Conservation (phyloP, 352 stramenopile species). For the Pythium myriotylum region DNA sequence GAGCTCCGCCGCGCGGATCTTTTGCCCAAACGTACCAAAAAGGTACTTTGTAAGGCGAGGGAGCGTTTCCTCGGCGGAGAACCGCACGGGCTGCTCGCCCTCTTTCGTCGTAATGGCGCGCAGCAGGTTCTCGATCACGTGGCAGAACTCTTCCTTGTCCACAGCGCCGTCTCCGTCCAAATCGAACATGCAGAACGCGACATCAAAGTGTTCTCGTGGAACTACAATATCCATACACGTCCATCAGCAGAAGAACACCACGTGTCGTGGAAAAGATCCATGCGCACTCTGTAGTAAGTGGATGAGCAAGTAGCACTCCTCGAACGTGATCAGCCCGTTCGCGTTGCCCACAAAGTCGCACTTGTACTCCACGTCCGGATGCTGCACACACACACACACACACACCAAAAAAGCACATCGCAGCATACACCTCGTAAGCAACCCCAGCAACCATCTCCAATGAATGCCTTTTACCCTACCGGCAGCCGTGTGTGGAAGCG, state of each 20-base stretch:
- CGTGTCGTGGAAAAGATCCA: not conserved
- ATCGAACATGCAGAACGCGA: slow-evolving; percentile 85
- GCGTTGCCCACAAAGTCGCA: slow-evolving; percentile 77
- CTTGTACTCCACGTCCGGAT: slow-evolving; percentile 53
- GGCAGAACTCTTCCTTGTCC: slow-evolving; percentile 72
- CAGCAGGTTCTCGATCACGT: slow-evolving; percentile 73
- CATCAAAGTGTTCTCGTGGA: slow-evolving; percentile 73
- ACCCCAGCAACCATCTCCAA: too few relatives aligned
- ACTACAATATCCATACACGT: too few relatives aligned
- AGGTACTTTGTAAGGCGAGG: slow-evolving; percentile 67
- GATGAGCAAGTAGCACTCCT: slow-evolving; percentile 81
- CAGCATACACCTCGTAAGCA: too few relatives aligned
- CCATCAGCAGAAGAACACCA: not conserved
- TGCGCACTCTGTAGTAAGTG: slow-evolving; percentile 73
- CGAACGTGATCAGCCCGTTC: slow-evolving; percentile 75
- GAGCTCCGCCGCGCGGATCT: slow-evolving; percentile 60
- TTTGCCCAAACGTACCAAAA: slow-evolving; percentile 58
- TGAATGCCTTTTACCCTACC: slow-evolving; percentile 25
- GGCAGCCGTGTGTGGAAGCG: slow-evolving; percentile 65
- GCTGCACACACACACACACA: slow-evolving; percentile 31
- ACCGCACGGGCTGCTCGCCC: slow-evolving; percentile 10
- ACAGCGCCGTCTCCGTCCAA: slow-evolving; percentile 73
- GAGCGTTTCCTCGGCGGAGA: slow-evolving; percentile 49
- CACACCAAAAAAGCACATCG: slow-evolving; percentile 2
- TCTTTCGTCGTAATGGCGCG: slow-evolving; percentile 39